phyloP scores from a whole-genome alignment of 78 protist genomes.

The Dictyostelium intermedium region DNA sequence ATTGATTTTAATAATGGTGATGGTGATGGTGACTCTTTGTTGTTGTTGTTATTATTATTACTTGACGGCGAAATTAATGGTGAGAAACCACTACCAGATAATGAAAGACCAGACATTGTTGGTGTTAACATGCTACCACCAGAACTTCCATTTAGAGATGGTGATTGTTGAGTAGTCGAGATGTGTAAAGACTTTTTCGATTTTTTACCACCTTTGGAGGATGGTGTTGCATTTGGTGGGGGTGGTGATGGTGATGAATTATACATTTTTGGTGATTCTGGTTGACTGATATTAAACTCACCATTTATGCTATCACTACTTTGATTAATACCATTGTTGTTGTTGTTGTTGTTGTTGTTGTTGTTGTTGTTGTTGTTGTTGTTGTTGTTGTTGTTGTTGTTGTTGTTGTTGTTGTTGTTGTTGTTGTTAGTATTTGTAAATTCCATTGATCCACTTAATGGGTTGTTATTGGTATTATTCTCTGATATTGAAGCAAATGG shows the following conservation, averaged over 20 bases:
- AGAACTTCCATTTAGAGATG: background rate
- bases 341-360: no score
- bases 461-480: background rate
- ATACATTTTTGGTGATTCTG: background rate
- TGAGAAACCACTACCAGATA: background rate
- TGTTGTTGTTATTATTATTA: background rate
- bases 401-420: no score
- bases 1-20: slow-evolving; percentile 8
- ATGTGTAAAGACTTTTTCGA: background rate
- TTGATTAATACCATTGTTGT: background rate
- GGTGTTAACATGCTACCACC: slow-evolving; percentile 53
- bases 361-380: no score
- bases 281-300: background rate
- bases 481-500: background rate
- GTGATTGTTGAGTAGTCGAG: slow-evolving; percentile 1
- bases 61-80: slow-evolving; percentile 3
- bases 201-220: background rate
- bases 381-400: no score
- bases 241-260: slow-evolving; percentile 22
- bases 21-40: background rate
- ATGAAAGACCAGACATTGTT: slow-evolving; percentile 24
- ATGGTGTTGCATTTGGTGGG: background rate
- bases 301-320: background rate
- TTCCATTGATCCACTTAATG: background rate
- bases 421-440: background rate